Percentiles rank a stretch among this genome's conserved stretches.
Conservation (phyloP, 441 rosid species). For the Raphanus hybrid region DNA sequence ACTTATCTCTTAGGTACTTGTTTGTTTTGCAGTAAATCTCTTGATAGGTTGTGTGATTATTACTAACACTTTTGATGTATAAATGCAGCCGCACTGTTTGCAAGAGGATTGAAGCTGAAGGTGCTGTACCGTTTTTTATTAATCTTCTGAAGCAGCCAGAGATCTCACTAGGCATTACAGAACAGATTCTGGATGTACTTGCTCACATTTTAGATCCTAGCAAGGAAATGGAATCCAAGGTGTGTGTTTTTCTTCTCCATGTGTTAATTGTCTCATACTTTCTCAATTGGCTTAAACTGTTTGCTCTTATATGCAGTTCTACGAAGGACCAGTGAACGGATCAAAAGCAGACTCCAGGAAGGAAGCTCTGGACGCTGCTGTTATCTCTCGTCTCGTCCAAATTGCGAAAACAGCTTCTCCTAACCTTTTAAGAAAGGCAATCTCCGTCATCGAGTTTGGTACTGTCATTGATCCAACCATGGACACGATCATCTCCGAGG, state of each 20-base stretch:
- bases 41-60: neutral
- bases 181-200: conserved; percentile 70
- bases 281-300: conserved; percentile 33
- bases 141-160: conserved; percentile 57
- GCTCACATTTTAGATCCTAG: conserved; percentile 72
- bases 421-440: conserved; percentile 66
- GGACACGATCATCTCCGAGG: conserved; percentile 50
- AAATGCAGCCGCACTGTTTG: conserved; percentile 65
- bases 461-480: conserved; percentile 50
- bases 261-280: neutral
- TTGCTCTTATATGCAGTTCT: conserved; percentile 52
- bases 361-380: conserved; percentile 54
- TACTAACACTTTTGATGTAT: neutral
- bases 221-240: conserved; percentile 80
- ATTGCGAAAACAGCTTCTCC: conserved; percentile 64
- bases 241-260: conserved; percentile 37
- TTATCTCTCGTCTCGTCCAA: conserved; percentile 60
- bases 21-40: no score
- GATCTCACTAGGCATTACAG: conserved; percentile 51
- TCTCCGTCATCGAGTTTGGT: conserved; percentile 69
- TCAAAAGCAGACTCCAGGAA: conserved; percentile 50
- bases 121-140: conserved; percentile 56
- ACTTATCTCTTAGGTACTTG: conserved; percentile 64
- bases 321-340: conserved; percentile 63
- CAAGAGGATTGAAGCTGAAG: conserved; percentile 75